phyloP scores from a whole-genome alignment of 1,284 basidiomycete genomes.

The Phellinidium pouzarii region DNA sequence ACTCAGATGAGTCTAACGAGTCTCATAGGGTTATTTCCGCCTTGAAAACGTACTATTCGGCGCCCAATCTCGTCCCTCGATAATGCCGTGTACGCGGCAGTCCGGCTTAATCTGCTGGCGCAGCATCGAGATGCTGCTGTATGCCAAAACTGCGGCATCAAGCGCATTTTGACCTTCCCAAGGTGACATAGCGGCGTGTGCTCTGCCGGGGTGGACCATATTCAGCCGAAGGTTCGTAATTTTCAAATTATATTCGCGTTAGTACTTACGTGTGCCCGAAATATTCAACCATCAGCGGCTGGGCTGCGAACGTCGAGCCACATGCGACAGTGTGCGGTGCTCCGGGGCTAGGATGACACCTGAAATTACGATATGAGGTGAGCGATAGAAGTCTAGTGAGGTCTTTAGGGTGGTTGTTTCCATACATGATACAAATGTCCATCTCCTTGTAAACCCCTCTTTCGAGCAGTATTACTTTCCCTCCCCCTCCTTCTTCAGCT shows the following conservation, averaged over 20 bases:
- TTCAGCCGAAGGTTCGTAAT: neutral
- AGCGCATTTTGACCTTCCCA: slow-evolving; percentile 45
- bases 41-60: slow-evolving; percentile 41
- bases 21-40: neutral
- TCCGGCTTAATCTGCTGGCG: slow-evolving; percentile 65
- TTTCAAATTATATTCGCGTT: neutral
- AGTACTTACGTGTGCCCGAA: slow-evolving; percentile 24
- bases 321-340: slow-evolving; percentile 19
- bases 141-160: slow-evolving; percentile 41
- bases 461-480: slow-evolving; percentile 37
- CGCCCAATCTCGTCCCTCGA: slow-evolving; percentile 55
- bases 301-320: slow-evolving; percentile 26
- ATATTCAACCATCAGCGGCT: slow-evolving; percentile 24
- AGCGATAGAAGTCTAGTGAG: neutral
- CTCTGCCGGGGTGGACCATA: neutral
- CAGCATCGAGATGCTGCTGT: slow-evolving; percentile 46
- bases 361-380: neutral
- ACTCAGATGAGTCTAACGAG: neutral
- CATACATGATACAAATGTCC: slow-evolving; percentile 36
- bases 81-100: slow-evolving; percentile 61
- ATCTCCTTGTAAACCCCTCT: slow-evolving; percentile 35
- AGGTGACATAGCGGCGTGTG: slow-evolving; percentile 33
- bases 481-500: slow-evolving; percentile 42
- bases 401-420: neutral
- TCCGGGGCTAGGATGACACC: slow-evolving; percentile 24